These are phyloP conservation scores for Tilletia horrida DNA, from an alignment of 1,284 basidiomycete species.

Conservation along the genomic window DNA sequence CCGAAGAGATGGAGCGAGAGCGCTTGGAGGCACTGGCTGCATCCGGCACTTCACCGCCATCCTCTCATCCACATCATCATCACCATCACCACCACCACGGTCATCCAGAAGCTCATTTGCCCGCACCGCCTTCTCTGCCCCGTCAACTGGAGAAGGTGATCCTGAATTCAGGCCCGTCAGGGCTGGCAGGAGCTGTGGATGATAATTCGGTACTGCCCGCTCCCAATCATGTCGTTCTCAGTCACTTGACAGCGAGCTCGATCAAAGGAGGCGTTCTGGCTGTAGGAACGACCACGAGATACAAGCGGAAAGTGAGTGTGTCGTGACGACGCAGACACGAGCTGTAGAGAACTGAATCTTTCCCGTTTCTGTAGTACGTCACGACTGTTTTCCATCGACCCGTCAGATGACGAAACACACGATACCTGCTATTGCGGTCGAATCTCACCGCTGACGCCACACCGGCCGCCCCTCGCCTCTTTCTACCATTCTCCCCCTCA, in stretches of 20 bases:
- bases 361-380: constrained; percentile 60
- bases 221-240: constrained; percentile 81
- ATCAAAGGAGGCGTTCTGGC: constrained; percentile 91
- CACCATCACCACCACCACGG: constrained; percentile 25
- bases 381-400: constrained; percentile 69
- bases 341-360: not conserved
- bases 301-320: constrained; percentile 76
- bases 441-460: not conserved
- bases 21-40: constrained; percentile 28
- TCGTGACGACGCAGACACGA: constrained; percentile 19
- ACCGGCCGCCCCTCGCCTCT: not conserved
- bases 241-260: constrained; percentile 91
- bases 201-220: constrained; percentile 90
- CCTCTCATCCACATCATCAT: constrained; percentile 5
- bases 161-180: constrained; percentile 63
- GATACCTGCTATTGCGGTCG: no score
- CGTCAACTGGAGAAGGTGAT: constrained; percentile 91
- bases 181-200: constrained; percentile 61
- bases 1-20: constrained; percentile 48
- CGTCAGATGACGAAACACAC: constrained; percentile 54
- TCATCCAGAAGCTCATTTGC: constrained; percentile 26
- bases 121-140: constrained; percentile 68
- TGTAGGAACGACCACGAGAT: constrained; percentile 87
- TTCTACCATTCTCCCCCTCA: not conserved
- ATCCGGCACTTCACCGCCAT: not conserved